Conservation (phyloP, 1,284 basidiomycete genomes). For the Trametes hirsuta region DNA sequence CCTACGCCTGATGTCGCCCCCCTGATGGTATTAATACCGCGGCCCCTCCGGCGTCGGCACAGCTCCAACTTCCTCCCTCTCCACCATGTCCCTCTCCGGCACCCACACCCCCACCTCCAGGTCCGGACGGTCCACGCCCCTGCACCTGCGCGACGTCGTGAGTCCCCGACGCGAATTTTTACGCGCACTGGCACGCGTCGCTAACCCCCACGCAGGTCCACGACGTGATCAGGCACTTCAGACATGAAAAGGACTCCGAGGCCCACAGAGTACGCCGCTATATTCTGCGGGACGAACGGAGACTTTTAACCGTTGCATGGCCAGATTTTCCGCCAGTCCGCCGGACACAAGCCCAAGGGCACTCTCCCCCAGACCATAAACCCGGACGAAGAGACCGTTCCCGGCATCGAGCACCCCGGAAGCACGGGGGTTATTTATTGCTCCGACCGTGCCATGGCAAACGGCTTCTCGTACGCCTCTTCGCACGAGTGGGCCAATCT, state of each 20-base stretch:
- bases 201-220: slow-evolving; percentile 36
- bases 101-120: slow-evolving; percentile 21
- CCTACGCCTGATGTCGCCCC: not conserved
- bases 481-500: slow-evolving; percentile 85
- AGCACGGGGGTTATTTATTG: slow-evolving; percentile 86
- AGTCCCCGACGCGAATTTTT: not conserved
- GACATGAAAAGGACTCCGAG: slow-evolving; percentile 79
- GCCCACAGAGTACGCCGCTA: slow-evolving; percentile 69
- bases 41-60: not conserved
- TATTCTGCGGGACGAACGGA: not conserved
- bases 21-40: slow-evolving; percentile 13
- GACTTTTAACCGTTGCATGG: not conserved
- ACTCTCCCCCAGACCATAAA: slow-evolving; percentile 69
- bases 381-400: slow-evolving; percentile 81
- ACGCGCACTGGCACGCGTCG: not conserved
- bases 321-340: slow-evolving; percentile 72
- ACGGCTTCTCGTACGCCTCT: slow-evolving; percentile 81
- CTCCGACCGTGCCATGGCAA: slow-evolving; percentile 86
- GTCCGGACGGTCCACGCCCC: slow-evolving; percentile 33
- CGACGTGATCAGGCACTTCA: slow-evolving; percentile 46
- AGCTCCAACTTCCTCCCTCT: not conserved
- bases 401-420: slow-evolving; percentile 79
- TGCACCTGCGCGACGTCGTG: slow-evolving; percentile 29
- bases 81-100: slow-evolving; percentile 5
- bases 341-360: slow-evolving; percentile 68